A percentile compares a stretch with the other conserved stretches of the same genome.
Conservation (phyloP, 2,329 filamentous ascomycete species). For the Scedosporium apiospermum region DNA sequence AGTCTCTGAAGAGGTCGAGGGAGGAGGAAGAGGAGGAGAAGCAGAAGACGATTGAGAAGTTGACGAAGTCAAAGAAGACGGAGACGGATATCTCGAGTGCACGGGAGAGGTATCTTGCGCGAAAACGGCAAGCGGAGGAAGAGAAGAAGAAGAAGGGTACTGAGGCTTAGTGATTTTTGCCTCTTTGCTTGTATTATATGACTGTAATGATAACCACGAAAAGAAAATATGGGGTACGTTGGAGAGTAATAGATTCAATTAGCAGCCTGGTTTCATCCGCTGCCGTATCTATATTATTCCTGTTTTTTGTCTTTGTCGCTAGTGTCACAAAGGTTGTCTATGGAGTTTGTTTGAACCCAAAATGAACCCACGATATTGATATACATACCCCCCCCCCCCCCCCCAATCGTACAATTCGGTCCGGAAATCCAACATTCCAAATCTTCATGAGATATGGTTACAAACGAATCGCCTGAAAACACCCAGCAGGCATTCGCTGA, state of each 20-base stretch:
- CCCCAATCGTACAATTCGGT: background rate
- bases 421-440: background rate
- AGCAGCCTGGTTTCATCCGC: background rate
- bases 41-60: constrained; percentile 49
- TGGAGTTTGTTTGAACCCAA: background rate
- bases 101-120: constrained; percentile 68
- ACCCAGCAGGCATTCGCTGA: background rate
- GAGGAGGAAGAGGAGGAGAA: constrained; percentile 61
- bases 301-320: background rate
- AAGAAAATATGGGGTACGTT: background rate
- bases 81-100: constrained; percentile 66
- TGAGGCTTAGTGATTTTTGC: background rate
- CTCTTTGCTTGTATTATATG: background rate
- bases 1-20: constrained; percentile 60
- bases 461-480: background rate
- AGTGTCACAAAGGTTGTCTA: background rate
- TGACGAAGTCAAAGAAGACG: constrained; percentile 70
- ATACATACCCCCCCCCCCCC: background rate
- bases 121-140: constrained; percentile 66
- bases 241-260: background rate
- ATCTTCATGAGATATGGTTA: background rate
- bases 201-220: background rate
- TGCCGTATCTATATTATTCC: background rate
- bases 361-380: background rate
- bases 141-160: constrained; percentile 47